Conservation (phyloP, 2,329 filamentous ascomycete species). For the Nothopassalora personata region DNA sequence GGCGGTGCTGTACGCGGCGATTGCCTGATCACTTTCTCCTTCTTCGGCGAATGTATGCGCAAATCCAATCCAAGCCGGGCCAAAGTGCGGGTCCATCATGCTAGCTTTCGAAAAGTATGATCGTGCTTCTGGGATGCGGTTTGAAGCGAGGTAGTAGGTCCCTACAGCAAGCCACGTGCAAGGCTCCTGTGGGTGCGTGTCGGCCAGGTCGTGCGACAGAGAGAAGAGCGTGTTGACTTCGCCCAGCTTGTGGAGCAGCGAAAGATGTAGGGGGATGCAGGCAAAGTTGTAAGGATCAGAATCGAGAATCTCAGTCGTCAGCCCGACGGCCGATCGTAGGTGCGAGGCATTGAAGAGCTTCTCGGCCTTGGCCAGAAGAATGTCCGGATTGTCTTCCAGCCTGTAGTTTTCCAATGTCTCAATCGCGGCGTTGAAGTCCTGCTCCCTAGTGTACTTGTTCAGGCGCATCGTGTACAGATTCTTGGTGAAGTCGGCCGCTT, state of each 20-base stretch:
- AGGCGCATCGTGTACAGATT: constrained; percentile 94
- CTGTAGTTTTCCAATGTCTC: constrained; percentile 94
- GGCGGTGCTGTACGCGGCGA: constrained; percentile 93
- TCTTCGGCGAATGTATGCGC: constrained; percentile 97
- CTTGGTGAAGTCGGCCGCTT: constrained; percentile 88
- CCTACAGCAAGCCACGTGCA: constrained; percentile 92
- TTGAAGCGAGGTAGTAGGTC: constrained; percentile 86
- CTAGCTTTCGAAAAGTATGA: constrained; percentile 96
- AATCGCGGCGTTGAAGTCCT: constrained; percentile 75
- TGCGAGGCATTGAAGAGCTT: constrained; percentile 91
- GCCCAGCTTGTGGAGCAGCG: constrained; percentile 80
- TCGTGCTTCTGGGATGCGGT: constrained; percentile 85
- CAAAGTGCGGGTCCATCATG: constrained; percentile 96
- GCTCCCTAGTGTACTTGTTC: constrained; percentile 88
- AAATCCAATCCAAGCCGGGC: constrained; percentile 97
- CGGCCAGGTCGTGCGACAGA: constrained; percentile 85
- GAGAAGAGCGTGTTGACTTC: constrained; percentile 87
- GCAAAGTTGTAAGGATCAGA: constrained; percentile 84
- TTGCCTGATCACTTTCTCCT: constrained; percentile 96
- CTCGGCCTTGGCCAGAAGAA: constrained; percentile 83
- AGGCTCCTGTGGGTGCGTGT: constrained; percentile 84
- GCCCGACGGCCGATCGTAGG: constrained; percentile 76
- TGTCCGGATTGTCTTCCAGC: constrained; percentile 77
- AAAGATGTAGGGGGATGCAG: constrained; percentile 85
- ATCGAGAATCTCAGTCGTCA: constrained; percentile 77